Percentiles rank a stretch among this genome's conserved stretches.
phyloP scores from a whole-genome alignment of 2,329 filamentous ascomycete species.

The Pseudogymnoascus sp. region DNA sequence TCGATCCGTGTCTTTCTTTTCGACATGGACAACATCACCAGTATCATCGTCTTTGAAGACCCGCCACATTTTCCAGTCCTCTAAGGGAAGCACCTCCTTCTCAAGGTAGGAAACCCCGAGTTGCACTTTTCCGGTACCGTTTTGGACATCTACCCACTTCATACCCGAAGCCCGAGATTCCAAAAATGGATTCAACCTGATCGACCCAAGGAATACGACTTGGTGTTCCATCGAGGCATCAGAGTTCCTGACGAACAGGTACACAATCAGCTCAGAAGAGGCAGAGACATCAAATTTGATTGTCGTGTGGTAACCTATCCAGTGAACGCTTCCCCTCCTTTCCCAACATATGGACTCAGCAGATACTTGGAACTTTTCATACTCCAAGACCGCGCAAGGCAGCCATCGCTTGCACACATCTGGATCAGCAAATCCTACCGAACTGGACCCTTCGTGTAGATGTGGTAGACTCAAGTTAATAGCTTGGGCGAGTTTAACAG shows the following conservation, averaged over 20 bases:
- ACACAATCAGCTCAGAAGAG: constrained; percentile 77
- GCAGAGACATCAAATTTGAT: constrained; percentile 97
- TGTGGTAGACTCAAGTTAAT: constrained; percentile 8
- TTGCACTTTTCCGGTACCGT: constrained; percentile 77
- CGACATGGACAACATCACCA: constrained; percentile 28
- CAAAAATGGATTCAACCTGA: constrained; percentile 80
- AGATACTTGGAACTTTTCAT: constrained; percentile 95
- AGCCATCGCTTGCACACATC: constrained; percentile 48
- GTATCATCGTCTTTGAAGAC: not conserved
- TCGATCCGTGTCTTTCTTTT: constrained; percentile 89
- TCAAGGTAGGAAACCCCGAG: constrained; percentile 89
- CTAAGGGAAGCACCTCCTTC: constrained; percentile 52
- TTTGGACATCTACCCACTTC: constrained; percentile 82
- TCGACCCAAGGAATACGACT: constrained; percentile 87
- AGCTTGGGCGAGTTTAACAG: constrained; percentile 9
- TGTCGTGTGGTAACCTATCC: constrained; percentile 91
- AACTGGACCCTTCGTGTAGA: not conserved
- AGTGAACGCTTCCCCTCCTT: constrained; percentile 80
- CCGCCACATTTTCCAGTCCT: constrained; percentile 70
- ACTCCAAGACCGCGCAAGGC: constrained; percentile 88
- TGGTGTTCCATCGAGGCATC: constrained; percentile 76
- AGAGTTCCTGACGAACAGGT: constrained; percentile 65
- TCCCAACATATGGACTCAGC: constrained; percentile 86
- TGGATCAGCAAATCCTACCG: not conserved
- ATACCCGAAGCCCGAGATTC: constrained; percentile 68